These are phyloP conservation scores for Hanseniaspora thailandica DNA, from an alignment of 805 yeast genomes.

Conservation along the genomic window DNA sequence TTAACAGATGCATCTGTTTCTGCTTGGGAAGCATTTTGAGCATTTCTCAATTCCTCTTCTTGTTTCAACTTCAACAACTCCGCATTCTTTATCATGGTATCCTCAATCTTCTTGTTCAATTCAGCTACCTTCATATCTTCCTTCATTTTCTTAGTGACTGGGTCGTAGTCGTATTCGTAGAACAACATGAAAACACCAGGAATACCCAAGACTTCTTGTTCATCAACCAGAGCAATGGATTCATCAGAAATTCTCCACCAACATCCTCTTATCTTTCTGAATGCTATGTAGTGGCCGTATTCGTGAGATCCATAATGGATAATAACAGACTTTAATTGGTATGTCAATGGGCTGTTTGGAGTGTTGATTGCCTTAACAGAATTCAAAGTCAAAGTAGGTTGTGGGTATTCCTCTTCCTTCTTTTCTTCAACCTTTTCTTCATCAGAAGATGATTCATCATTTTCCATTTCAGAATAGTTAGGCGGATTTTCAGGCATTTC, in stretches of 20 bases:
- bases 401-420: conserved; percentile 14
- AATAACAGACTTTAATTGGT: conserved; percentile 71
- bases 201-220: conserved; percentile 63
- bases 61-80: conserved; percentile 14
- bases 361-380: conserved; percentile 19
- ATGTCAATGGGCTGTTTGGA: conserved; percentile 39
- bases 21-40: conserved; percentile 11
- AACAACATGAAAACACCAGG: conserved; percentile 91
- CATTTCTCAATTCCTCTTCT: conserved; percentile 11
- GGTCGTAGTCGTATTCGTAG: conserved; percentile 49
- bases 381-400: conserved; percentile 16
- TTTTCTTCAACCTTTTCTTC: conserved; percentile 13
- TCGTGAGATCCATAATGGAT: conserved; percentile 93
- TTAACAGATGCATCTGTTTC: neutral
- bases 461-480: conserved; percentile 6
- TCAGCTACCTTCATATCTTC: conserved; percentile 23
- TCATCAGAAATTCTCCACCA: conserved; percentile 98
- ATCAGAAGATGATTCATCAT: conserved; percentile 15
- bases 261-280: conserved; percentile 62
- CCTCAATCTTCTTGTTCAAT: conserved; percentile 16
- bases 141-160: conserved; percentile 24
- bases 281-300: conserved; percentile 93
- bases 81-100: conserved; percentile 12
- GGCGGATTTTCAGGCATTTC: conserved; percentile 13
- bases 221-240: conserved; percentile 66